These are phyloP conservation scores for Oryza brachyantha DNA, from an alignment of 176 grass and related monocot species.

Conservation along the genomic window DNA sequence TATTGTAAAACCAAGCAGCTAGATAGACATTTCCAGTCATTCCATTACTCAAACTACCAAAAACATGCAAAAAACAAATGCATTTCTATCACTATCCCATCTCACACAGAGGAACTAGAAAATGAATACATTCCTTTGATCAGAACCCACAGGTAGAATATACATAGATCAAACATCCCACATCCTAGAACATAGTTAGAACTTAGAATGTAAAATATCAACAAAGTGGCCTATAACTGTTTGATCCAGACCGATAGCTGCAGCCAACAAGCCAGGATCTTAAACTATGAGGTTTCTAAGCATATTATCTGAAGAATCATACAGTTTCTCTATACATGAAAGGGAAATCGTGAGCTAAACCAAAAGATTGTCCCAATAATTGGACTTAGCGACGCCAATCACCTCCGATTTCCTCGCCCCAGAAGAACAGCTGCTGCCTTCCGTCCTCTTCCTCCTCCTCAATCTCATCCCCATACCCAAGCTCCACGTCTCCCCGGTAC, in stretches of 20 bases:
- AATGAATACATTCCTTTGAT: neutral
- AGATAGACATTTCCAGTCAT: neutral
- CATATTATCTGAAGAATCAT: too few relatives aligned
- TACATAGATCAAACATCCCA: neutral
- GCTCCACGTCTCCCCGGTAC: constrained; percentile 76
- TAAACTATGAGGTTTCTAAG: neutral
- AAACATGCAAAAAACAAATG: neutral
- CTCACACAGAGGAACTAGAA: neutral
- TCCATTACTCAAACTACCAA: neutral
- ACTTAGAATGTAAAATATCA: neutral
- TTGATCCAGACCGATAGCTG: constrained; percentile 1
- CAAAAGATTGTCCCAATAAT: constrained; percentile 1
- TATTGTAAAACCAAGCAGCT: neutral
- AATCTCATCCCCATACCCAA: constrained; percentile 71
- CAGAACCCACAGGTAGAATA: neutral
- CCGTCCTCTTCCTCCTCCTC: constrained; percentile 78
- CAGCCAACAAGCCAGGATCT: neutral
- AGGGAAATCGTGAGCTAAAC: neutral
- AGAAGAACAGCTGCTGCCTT: constrained; percentile 60
- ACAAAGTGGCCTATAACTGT: neutral
- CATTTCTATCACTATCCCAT: neutral
- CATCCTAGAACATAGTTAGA: neutral
- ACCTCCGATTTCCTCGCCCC: constrained; percentile 70
- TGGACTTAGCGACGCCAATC: constrained; percentile 30
- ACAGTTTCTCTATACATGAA: neutral